A percentile compares a stretch with the other conserved stretches of the same genome.
phyloP scores from a whole-genome alignment of 805 yeast genomes.

The Kuraishia capsulata region DNA sequence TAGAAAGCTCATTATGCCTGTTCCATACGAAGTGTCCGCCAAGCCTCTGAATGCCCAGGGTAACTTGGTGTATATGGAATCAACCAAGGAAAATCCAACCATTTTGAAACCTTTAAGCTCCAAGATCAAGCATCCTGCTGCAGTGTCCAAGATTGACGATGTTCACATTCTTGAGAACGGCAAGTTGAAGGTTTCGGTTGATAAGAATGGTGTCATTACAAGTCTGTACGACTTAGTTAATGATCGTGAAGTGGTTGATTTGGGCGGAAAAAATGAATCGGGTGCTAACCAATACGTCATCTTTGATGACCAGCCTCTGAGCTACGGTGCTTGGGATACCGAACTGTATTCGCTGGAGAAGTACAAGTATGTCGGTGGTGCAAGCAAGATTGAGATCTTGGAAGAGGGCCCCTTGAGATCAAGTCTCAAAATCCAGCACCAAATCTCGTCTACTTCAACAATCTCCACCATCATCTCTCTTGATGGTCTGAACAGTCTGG shows the following conservation, averaged over 20 bases:
- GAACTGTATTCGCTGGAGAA: conserved; percentile 81
- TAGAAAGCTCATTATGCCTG: conserved; percentile 34
- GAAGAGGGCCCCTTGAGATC: conserved; percentile 51
- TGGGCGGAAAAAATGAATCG: conserved; percentile 43
- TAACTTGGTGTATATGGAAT: conserved; percentile 7
- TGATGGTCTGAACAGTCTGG: conserved; percentile 36
- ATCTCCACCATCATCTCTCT: conserved; percentile 65
- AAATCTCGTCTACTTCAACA: conserved; percentile 45
- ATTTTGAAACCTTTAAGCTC: conserved; percentile 14
- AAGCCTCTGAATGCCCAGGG: conserved; percentile 3
- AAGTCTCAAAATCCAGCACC: conserved; percentile 52
- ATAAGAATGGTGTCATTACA: conserved; percentile 43
- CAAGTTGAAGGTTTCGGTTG: conserved; percentile 46
- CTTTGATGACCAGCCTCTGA: conserved; percentile 84
- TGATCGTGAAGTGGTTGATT: conserved; percentile 60
- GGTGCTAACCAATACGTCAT: conserved; percentile 80
- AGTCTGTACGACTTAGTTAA: conserved; percentile 53
- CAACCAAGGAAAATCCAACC: conserved; percentile 4
- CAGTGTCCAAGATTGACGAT: conserved; percentile 30
- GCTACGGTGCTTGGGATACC: conserved; percentile 97
- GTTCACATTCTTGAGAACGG: conserved; percentile 49
- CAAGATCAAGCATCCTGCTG: conserved; percentile 36
- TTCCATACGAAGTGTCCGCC: neutral
- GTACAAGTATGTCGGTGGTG: conserved; percentile 37
- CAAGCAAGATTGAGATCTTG: conserved; percentile 28